Evolutionary conservation across 495 filamentous ascomycete species (phyloP).

Genomic region (Hyaloscypha hepaticicola): DNA sequence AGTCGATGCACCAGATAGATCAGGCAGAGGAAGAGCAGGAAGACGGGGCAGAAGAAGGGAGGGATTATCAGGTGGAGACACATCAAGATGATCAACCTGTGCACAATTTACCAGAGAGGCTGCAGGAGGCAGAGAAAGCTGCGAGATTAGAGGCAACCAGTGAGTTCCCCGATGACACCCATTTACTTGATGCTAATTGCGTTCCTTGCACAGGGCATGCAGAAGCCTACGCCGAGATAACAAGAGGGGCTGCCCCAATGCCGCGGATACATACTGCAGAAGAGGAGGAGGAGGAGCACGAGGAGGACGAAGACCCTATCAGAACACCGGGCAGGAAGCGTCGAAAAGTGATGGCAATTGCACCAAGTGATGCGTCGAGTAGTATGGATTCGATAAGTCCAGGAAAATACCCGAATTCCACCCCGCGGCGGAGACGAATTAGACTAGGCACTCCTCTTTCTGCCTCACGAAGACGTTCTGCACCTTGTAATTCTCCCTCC

Average conservation of each 20-base stretch:
- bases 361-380: conserved; percentile 13
- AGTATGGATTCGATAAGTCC: conserved; percentile 18
- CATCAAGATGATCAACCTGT: neutral
- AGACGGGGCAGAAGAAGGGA: neutral
- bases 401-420: conserved; percentile 6
- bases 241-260: neutral
- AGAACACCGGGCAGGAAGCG: conserved; percentile 22
- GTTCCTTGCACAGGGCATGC: neutral
- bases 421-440: conserved; percentile 7
- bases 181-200: neutral
- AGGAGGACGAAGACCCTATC: neutral
- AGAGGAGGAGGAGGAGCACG: neutral
- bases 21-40: neutral
- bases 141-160: neutral
- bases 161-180: neutral
- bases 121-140: neutral
- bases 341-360: conserved; percentile 9
- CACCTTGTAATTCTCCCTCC: neutral
- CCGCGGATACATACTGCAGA: neutral
- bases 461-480: conserved; percentile 8
- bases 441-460: conserved; percentile 10
- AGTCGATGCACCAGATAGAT: neutral
- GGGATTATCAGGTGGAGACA: neutral
- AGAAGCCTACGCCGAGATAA: neutral
- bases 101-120: neutral